Evolutionary conservation across 371 early-diverging fungal genomes (phyloP).

Genomic region (Mucor indicus): DNA sequence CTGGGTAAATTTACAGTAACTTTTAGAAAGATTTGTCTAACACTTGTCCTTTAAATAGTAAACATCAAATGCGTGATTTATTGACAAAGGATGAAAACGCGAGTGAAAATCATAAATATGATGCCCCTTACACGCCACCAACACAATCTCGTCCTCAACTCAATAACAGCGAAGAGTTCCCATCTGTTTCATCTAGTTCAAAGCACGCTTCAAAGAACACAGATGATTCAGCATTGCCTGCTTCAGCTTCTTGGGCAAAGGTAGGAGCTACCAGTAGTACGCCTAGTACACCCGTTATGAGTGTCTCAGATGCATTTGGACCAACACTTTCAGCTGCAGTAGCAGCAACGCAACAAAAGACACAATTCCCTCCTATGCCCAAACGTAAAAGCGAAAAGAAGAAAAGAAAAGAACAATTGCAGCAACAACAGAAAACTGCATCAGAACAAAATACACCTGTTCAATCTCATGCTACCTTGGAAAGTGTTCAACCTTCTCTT

Average conservation of each 20-base stretch:
- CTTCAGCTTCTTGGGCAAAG: conserved; percentile 65
- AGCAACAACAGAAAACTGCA: conserved; percentile 1
- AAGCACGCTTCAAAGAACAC: conserved; percentile 6
- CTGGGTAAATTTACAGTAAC: conserved; percentile 35
- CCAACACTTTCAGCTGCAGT: conserved; percentile 42
- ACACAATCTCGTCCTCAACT: conserved; percentile 7
- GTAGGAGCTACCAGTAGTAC: conserved; percentile 8
- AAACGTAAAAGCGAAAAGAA: conserved; percentile 19
- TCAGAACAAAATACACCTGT: neutral
- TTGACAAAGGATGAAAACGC: conserved; percentile 14
- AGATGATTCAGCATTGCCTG: conserved; percentile 57
- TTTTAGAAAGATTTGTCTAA: conserved; percentile 1
- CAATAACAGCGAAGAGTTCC: conserved; percentile 10
- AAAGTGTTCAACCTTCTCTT: conserved; percentile 1
- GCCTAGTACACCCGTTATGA: conserved; percentile 33
- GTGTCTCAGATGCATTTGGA: conserved; percentile 29
- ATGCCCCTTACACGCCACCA: neutral
- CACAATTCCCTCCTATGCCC: conserved; percentile 11
- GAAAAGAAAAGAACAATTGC: conserved; percentile 15
- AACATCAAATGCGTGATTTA: conserved; percentile 19
- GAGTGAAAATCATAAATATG: conserved; percentile 5
- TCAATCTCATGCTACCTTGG: neutral
- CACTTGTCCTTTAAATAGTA: conserved; percentile 9
- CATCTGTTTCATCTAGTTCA: conserved; percentile 4
- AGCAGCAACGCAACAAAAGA: conserved; percentile 31